Evolutionary conservation across 495 filamentous ascomycete species (phyloP).

Genomic region (Xylaria sp.): DNA sequence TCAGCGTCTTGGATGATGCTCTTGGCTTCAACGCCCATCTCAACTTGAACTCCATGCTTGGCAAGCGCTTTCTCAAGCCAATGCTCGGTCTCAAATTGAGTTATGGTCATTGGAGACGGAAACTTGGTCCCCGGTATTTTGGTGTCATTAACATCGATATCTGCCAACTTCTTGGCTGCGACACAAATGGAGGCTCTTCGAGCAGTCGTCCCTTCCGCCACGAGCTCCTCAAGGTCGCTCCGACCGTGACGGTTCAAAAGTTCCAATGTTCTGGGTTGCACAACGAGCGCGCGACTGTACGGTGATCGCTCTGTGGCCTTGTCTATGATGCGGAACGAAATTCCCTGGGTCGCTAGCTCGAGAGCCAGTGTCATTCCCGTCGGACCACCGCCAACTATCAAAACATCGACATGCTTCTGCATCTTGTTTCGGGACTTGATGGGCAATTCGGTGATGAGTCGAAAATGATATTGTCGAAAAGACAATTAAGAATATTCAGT

Average conservation of each 20-base stretch:
- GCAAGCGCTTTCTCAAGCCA: conserved; percentile 29
- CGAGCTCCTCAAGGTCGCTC: conserved; percentile 26
- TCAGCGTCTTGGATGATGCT: conserved; percentile 22
- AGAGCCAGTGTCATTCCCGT: conserved; percentile 44
- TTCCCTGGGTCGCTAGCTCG: conserved; percentile 42
- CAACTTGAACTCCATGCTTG: conserved; percentile 28
- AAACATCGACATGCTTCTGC: conserved; percentile 40
- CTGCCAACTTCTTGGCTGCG: conserved; percentile 33
- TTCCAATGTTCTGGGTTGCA: conserved; percentile 50
- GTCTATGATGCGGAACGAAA: conserved; percentile 49
- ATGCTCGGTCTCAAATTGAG: conserved; percentile 35
- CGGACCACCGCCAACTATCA: conserved; percentile 47
- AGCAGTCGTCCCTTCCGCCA: conserved; percentile 28
- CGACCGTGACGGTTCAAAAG: conserved; percentile 48
- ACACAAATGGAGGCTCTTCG: conserved; percentile 31
- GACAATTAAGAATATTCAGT: not conserved
- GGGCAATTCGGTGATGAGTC: not conserved
- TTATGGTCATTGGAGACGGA: conserved; percentile 28
- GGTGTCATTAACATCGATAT: conserved; percentile 23
- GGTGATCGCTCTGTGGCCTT: conserved; percentile 38
- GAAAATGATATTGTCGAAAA: not conserved
- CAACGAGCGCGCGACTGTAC: conserved; percentile 46
- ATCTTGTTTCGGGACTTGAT: not conserved
- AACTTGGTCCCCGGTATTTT: conserved; percentile 29
- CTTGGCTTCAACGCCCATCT: conserved; percentile 30